Evolutionary conservation across 495 filamentous ascomycete genomes (phyloP).

Genomic region (Penicilliopsis zonata): DNA sequence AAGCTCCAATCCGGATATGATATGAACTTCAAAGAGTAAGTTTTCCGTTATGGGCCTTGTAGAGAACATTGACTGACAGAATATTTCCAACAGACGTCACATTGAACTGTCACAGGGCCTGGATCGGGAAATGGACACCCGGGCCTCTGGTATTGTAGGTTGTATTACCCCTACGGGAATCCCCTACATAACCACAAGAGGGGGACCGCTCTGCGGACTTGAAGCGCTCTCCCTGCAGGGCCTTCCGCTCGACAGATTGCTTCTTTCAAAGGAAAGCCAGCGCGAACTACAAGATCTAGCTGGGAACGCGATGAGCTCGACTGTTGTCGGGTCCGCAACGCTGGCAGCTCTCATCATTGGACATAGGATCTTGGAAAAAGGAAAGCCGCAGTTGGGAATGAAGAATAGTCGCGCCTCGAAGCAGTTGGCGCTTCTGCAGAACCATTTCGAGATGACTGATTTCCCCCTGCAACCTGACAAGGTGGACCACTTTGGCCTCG

Average conservation of each 20-base stretch:
- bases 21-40: constrained; percentile 50
- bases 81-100: constrained; percentile 29
- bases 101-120: constrained; percentile 70
- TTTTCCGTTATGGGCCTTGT: not conserved
- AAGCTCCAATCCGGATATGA: constrained; percentile 38
- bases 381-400: constrained; percentile 1
- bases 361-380: constrained; percentile 19
- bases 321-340: constrained; percentile 56
- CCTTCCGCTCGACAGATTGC: constrained; percentile 48
- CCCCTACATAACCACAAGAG: constrained; percentile 49
- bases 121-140: constrained; percentile 40
- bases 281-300: constrained; percentile 58
- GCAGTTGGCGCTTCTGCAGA: constrained; percentile 2
- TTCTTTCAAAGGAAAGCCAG: constrained; percentile 52
- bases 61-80: constrained; percentile 1
- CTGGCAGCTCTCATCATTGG: constrained; percentile 39
- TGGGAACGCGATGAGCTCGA: constrained; percentile 76
- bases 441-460: not conserved
- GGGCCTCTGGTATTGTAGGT: constrained; percentile 44
- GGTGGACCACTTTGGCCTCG: constrained; percentile 4
- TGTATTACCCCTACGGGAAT: constrained; percentile 64
- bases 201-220: constrained; percentile 49
- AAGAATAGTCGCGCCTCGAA: constrained; percentile 1
- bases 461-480: not conserved
- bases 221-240: constrained; percentile 65